A percentile compares a stretch with the other conserved stretches of the same genome.
phyloP scores from a whole-genome alignment of 108 stramenopile genomes.

The Parietichytrium sp. region DNA sequence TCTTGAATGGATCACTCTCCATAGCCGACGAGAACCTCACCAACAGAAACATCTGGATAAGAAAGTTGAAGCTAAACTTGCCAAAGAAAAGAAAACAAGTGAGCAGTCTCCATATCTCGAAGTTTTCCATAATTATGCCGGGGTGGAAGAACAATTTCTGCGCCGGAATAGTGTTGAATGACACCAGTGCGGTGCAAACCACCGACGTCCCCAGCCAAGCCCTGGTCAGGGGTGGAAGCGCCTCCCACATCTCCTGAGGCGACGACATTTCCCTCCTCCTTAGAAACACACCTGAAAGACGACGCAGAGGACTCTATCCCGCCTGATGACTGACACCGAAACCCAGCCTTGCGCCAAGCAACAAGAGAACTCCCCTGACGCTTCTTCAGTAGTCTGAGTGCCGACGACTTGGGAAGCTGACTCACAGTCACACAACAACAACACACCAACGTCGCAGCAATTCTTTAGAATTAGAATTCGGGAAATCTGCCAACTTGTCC shows the following conservation, averaged over 20 bases:
- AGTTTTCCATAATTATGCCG: not conserved
- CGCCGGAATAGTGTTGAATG: not conserved
- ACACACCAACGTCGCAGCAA: too few relatives aligned
- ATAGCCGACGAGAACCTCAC: not conserved
- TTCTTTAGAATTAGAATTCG: too few relatives aligned
- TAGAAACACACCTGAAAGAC: too few relatives aligned
- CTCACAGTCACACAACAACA: too few relatives aligned
- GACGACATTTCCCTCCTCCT: slow-evolving; percentile 34
- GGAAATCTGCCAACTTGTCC: too few relatives aligned
- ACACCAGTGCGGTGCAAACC: not conserved
- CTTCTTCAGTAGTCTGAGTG: too few relatives aligned
- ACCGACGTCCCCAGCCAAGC: slow-evolving; percentile 4
- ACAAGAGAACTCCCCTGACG: too few relatives aligned
- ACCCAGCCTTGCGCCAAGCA: too few relatives aligned
- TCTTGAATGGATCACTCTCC: not conserved
- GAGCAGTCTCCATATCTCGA: not conserved
- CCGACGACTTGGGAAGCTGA: too few relatives aligned
- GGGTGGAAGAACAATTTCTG: not conserved
- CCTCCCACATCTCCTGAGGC: slow-evolving; percentile 39
- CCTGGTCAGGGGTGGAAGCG: not conserved
- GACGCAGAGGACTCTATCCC: too few relatives aligned
- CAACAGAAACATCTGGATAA: not conserved
- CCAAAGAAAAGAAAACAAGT: not conserved
- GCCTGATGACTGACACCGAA: too few relatives aligned
- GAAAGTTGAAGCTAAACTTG: not conserved